A percentile compares a stretch with the other conserved stretches of the same genome.
phyloP scores from a whole-genome alignment of 345 rosid species.

The Euphorbia lathyris region DNA sequence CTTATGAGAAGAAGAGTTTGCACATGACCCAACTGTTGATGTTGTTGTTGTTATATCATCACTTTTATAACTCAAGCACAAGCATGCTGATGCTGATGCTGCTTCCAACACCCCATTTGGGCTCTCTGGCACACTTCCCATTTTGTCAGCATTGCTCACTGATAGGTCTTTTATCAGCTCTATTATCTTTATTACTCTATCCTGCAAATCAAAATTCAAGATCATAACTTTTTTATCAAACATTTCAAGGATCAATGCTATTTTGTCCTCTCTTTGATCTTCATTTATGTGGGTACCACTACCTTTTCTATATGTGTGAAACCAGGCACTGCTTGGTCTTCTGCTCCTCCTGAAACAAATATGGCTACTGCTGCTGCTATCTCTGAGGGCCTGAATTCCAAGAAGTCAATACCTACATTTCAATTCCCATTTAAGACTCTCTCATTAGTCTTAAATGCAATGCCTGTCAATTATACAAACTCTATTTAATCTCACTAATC shows the following conservation, averaged over 20 bases:
- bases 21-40: constrained; percentile 37
- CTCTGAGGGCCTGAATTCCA: constrained; percentile 76
- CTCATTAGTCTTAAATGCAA: constrained; percentile 8
- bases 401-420: constrained; percentile 59
- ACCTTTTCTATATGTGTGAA: constrained; percentile 49
- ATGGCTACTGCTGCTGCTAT: constrained; percentile 72
- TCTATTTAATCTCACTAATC: background rate
- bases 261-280: constrained; percentile 8
- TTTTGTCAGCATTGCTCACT: constrained; percentile 26
- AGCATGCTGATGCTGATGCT: no score
- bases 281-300: constrained; percentile 21
- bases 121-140: constrained; percentile 43
- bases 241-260: constrained; percentile 10
- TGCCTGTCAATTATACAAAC: background rate
- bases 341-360: constrained; percentile 38
- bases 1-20: constrained; percentile 47
- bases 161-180: constrained; percentile 35
- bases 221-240: background rate
- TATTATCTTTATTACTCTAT: constrained; percentile 42
- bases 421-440: constrained; percentile 28
- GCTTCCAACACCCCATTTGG: constrained; percentile 71
- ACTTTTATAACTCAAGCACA: constrained; percentile 65
- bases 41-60: constrained; percentile 25
- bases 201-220: constrained; percentile 33
- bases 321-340: constrained; percentile 36